Evolutionary conservation across 176 grass and related monocot species (phyloP), one percentile per base, ranked within the genome.

Genomic region (Avena eriantha): DNA sequence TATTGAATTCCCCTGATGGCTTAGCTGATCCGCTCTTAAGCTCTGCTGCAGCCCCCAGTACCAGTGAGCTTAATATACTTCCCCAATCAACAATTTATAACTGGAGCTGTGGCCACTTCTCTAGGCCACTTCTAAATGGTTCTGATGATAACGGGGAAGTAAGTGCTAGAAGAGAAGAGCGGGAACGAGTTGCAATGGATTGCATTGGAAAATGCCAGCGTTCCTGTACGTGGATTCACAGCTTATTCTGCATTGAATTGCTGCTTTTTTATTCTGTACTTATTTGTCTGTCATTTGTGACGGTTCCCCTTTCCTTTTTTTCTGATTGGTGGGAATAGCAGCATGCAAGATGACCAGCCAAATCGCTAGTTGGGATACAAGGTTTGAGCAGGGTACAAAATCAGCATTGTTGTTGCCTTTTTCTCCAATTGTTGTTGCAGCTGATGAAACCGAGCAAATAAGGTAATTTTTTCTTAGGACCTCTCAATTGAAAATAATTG

Each of bases 41-140:
- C 80, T 88, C 87, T 23, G 77, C 57, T 80, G 82, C 77, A 49
- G 39, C 87, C 41, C 90, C 80, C 74, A 93, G 70, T 63, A 84
- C 87, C 86, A 81, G 84, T 66, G 93, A 93, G 80, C 84, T 84
- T 66, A 78, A 84, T 76, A 81, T 91, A 76, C 73, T 89, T 68
- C 89, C 92, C 24, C 94, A 94, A 67, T 96, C 94, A 77, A 90
- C 82, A 86, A 96, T 99, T 75, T 99, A 96, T 86, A 99, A 88
- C 77, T 99, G 97, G 97, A 99, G 97, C 70, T 99, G 97, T 83
- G 92, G 97, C 69, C 97, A 99, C 88, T 99, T 99, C 77, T 93
- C 97, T 51, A 94, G 89, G 85, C 97, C 97, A n/a, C 94, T 99
- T 89, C 86, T 94, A 84, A 91, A 77, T 23, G 69, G 81, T 51